Conservation (phyloP, 306 rosid species). For the Pueraria montana region DNA sequence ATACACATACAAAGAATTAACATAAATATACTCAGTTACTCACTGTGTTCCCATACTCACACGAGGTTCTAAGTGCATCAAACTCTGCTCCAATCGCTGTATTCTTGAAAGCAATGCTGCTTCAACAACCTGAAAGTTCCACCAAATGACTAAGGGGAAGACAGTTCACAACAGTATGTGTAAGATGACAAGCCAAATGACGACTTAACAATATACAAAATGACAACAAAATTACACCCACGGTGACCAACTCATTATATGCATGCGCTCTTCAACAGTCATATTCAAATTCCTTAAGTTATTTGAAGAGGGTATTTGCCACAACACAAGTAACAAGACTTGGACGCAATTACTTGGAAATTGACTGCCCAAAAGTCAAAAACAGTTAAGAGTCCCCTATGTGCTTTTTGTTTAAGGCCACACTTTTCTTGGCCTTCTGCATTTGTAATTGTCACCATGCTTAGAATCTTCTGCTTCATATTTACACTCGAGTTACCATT, state of each 20-base stretch:
- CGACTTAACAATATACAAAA: background rate
- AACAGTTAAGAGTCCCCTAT: conserved; percentile 11
- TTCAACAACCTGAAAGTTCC: conserved; percentile 85
- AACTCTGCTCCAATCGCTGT: conserved; percentile 80
- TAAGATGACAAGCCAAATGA: conserved; percentile 23
- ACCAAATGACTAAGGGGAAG: conserved; percentile 23
- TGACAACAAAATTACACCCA: conserved; percentile 7
- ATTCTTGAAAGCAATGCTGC: conserved; percentile 95
- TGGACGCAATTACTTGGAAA: conserved; percentile 25
- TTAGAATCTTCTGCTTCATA: conserved; percentile 32
- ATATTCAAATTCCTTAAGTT: conserved; percentile 13
- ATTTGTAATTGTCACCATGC: conserved; percentile 5
- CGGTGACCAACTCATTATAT: background rate
- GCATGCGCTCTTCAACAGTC: conserved; percentile 20
- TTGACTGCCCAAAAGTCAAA: conserved; percentile 28
- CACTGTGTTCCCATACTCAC: conserved; percentile 94
- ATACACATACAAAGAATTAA: conserved; percentile 12
- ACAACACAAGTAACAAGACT: conserved; percentile 29
- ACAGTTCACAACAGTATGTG: conserved; percentile 25
- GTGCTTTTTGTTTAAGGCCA: conserved; percentile 41
- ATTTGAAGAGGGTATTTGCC: conserved; percentile 24
- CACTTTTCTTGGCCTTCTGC: conserved; percentile 28
- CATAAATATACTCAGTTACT: conserved; percentile 70
- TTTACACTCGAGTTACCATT: conserved; percentile 13
- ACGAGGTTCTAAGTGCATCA: conserved; percentile 94